Evolutionary conservation across 2,329 filamentous ascomycete genomes (phyloP).

Genomic region (Fonsecaea multimorphosa): DNA sequence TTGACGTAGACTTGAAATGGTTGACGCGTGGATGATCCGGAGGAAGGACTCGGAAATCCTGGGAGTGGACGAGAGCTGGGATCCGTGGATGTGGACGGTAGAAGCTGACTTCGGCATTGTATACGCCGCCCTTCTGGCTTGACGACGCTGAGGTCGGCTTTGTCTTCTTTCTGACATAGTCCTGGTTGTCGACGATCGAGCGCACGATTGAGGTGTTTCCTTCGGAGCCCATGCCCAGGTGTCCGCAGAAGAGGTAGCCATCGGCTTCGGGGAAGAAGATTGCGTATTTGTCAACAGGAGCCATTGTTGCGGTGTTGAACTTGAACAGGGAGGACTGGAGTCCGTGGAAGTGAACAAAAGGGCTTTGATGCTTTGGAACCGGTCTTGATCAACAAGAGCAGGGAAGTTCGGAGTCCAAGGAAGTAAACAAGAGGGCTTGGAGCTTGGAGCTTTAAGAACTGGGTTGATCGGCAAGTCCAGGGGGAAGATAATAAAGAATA

Average conservation of each 20-base stretch:
- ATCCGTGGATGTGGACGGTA: conserved; percentile 17
- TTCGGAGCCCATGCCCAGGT: conserved; percentile 14
- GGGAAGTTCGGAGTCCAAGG: neutral
- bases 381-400: no score
- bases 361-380: no score
- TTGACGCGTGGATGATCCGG: neutral
- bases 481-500: no score
- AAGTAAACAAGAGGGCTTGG: neutral
- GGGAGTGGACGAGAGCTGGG: conserved; percentile 8
- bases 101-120: conserved; percentile 20
- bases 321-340: neutral
- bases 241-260: conserved; percentile 14
- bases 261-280: conserved; percentile 26
- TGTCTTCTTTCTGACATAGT: conserved; percentile 34
- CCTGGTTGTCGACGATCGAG: conserved; percentile 23
- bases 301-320: neutral
- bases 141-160: neutral
- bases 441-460: neutral
- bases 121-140: neutral
- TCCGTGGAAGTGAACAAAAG: neutral
- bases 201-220: conserved; percentile 18
- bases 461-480: neutral
- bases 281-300: conserved; percentile 10
- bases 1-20: conserved; percentile 13
- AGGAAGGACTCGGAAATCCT: conserved; percentile 8